Percentiles rank a stretch among this genome's conserved stretches.
Evolutionary conservation across 176 grass and related monocot species (phyloP).

Genomic region (Hyparrhenia diplandra): DNA sequence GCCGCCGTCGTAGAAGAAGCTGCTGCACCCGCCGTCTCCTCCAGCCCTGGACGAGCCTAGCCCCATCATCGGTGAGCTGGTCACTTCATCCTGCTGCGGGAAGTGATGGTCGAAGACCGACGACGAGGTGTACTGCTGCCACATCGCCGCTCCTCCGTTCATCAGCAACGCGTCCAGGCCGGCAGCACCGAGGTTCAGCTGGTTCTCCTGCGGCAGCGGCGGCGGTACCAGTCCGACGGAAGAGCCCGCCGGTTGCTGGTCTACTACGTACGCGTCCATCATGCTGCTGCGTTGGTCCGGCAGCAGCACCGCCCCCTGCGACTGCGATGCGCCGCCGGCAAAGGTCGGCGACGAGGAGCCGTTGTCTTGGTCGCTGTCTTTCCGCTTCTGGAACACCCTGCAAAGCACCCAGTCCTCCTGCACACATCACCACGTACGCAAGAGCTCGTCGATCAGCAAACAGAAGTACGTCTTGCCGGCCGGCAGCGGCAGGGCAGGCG

Average conservation of each 20-base stretch:
- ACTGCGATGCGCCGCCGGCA: slow-evolving; percentile 11
- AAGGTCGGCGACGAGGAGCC: slow-evolving; percentile 28
- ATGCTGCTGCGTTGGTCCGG: slow-evolving; percentile 2
- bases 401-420: slow-evolving; percentile 83
- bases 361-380: slow-evolving; percentile 49
- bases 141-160: slow-evolving; percentile 19
- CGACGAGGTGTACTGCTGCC: slow-evolving; percentile 42
- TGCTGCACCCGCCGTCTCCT: slow-evolving; percentile 1
- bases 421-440: too few species aligned
- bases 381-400: slow-evolving; percentile 79
- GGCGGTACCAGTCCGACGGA: neutral
- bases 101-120: slow-evolving; percentile 6
- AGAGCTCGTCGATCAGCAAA: too few species aligned
- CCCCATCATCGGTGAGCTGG: slow-evolving; percentile 31
- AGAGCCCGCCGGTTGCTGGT: slow-evolving; percentile 23
- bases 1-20: slow-evolving; percentile 22
- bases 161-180: slow-evolving; percentile 21
- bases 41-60: slow-evolving; percentile 17
- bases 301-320: neutral
- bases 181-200: neutral
- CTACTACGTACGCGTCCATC: slow-evolving; percentile 27
- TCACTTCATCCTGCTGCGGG: slow-evolving; percentile 22
- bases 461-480: too few species aligned
- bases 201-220: slow-evolving; percentile 2
- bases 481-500: too few species aligned